Base-by-base conservation (phyloP, 1,284 basidiomycete genomes). In the Ganoderma boninense region DNA sequence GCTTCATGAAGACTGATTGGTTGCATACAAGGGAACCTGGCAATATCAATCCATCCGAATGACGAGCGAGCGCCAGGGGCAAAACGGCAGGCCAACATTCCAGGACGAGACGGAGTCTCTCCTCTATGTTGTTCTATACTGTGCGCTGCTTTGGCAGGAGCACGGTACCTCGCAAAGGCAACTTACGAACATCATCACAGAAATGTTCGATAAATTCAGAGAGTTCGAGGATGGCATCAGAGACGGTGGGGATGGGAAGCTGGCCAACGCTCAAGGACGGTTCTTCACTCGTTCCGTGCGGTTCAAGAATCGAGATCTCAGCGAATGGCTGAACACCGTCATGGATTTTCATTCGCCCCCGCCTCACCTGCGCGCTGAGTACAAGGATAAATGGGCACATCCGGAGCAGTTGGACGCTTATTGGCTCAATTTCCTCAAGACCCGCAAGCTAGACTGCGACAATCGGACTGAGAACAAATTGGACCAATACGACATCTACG, bases 81-180 rank as follows among this genome's bases (percentile, higher is more conserved):
- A 29, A 4, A 42, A 16, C 0, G 23, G 54, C 7, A 62, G 54
- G 10, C 62, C 70, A 26, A 62, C 42, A 0, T 52, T 73, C 49
- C 26, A 56, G 44, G 71, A 73, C 54, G 72, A 73, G 46, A 71
- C 71, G 72, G 72, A 73, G 38, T 71, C 72, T 2, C 57, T 73
- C 14, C 56, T 73, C 49, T 73, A 73, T 52, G 72, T 73, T 8
- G 69, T 73, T 16, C 56, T 71, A 8, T 69, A 73, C 57, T 57
- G 66, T 46, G 61, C 38, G 4, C 42, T 71, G 26, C 54, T 65
- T 18, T 67, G 70, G 65, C 46, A 54, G 23, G 1, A 54, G 49
- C 49, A 54, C 23, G 13, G 13, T 54, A 13, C 23, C 49, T 6
- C 23, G 1, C 13, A 4, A 4, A 54, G 4, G 14, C 57, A 20